Percentiles rank a stretch among this genome's conserved stretches.
phyloP scores from a whole-genome alignment of 169 alveolate species.

The Plasmodium coatneyi region DNA sequence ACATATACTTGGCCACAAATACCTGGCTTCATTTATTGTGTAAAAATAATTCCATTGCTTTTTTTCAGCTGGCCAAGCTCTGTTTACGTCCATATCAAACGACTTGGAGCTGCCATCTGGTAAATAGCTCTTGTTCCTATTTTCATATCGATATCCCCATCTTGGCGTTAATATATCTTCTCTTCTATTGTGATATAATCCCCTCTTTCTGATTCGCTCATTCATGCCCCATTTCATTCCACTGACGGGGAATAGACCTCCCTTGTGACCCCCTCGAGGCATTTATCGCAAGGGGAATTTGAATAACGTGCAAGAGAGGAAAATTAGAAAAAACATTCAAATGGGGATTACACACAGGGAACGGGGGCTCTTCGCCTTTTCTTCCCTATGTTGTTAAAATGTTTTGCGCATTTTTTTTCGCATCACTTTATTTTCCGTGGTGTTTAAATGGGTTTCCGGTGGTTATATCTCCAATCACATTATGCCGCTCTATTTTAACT shows the following conservation, averaged over 20 bases:
- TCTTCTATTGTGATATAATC: constrained; percentile 84
- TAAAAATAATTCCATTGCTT: constrained; percentile 75
- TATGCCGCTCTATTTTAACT: background rate
- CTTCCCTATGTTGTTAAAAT: background rate
- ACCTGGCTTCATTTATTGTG: constrained; percentile 78
- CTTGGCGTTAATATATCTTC: constrained; percentile 83
- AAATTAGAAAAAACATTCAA: background rate
- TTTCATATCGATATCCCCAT: constrained; percentile 84
- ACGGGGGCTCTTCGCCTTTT: background rate
- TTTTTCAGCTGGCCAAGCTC: constrained; percentile 80
- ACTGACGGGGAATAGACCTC: constrained; percentile 82
- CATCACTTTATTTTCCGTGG: background rate
- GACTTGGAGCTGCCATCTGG: constrained; percentile 80
- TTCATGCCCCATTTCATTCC: constrained; percentile 79
- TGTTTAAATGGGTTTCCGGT: background rate
- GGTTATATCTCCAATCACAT: background rate
- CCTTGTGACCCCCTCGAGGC: constrained; percentile 72
- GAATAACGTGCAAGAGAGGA: background rate
- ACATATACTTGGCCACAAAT: constrained; percentile 80
- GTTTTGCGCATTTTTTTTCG: background rate
- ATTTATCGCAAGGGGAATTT: constrained; percentile 17
- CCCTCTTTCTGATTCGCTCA: constrained; percentile 81
- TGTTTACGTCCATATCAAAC: constrained; percentile 76
- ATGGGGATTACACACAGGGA: background rate
- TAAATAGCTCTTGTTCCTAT: constrained; percentile 65